Conservation (phyloP, 306 rosid species). For the Begonia loranthoides region DNA sequence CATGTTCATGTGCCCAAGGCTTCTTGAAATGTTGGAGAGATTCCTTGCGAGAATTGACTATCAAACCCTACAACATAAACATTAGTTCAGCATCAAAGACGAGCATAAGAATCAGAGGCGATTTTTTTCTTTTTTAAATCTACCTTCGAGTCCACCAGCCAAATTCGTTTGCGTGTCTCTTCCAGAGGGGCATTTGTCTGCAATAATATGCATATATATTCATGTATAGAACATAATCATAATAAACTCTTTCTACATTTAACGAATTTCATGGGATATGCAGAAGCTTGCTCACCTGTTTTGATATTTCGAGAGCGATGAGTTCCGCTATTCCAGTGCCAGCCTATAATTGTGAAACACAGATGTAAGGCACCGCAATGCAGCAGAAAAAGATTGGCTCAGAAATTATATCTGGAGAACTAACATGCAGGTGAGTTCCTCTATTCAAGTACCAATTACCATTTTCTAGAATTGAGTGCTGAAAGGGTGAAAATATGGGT, state of each 20-base stretch:
- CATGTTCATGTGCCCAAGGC: constrained; percentile 16
- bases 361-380: background rate
- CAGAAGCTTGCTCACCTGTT: constrained; percentile 35
- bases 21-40: constrained; percentile 17
- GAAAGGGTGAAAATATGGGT: too few relatives aligned
- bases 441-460: too few relatives aligned
- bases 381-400: too few relatives aligned
- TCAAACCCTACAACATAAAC: constrained; percentile 9
- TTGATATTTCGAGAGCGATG: constrained; percentile 88
- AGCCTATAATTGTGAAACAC: constrained; percentile 46
- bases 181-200: constrained; percentile 75
- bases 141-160: constrained; percentile 97
- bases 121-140: too few relatives aligned
- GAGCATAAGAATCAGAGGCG: too few relatives aligned
- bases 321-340: constrained; percentile 98
- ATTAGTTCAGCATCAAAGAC: too few relatives aligned
- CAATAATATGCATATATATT: too few relatives aligned
- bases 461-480: too few relatives aligned
- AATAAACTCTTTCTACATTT: constrained; percentile 1
- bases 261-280: background rate
- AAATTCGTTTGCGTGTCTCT: constrained; percentile 68
- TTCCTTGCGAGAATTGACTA: constrained; percentile 11
- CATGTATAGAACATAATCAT: too few relatives aligned
- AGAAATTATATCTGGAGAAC: too few relatives aligned
- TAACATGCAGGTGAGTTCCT: too few relatives aligned